phyloP scores from a whole-genome alignment of 805 yeast species.

The Groenewaldozyma tartarivorans region DNA sequence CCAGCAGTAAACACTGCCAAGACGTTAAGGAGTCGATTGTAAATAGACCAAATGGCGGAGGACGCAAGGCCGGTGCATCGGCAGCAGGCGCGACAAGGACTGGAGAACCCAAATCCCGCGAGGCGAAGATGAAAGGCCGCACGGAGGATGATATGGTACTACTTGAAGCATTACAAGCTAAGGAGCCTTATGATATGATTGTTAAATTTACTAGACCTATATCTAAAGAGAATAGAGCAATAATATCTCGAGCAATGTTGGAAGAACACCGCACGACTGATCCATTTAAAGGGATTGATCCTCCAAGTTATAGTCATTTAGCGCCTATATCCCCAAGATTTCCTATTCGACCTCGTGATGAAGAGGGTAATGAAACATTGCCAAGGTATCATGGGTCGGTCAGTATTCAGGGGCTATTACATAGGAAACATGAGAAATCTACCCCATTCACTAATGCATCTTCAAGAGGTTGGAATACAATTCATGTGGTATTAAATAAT shows the following conservation, averaged over 20 bases:
- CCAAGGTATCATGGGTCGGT: slow-evolving; percentile 66
- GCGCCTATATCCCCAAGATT: slow-evolving; percentile 30
- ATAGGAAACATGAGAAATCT: slow-evolving; percentile 64
- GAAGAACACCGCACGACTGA: slow-evolving; percentile 6
- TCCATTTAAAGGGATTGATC: slow-evolving; percentile 12
- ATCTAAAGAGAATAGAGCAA: slow-evolving; percentile 7
- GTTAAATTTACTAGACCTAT: too few relatives aligned
- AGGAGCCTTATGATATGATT: too few relatives aligned
- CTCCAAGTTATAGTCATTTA: slow-evolving; percentile 30
- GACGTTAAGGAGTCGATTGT: too few relatives aligned
- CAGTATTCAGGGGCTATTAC: slow-evolving; percentile 44
- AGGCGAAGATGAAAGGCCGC: too few relatives aligned
- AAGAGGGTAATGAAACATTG: slow-evolving; percentile 33
- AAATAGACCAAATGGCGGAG: too few relatives aligned
- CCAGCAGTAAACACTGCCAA: too few relatives aligned
- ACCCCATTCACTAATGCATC: slow-evolving; percentile 68
- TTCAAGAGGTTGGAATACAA: slow-evolving; percentile 59
- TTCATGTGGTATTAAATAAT: slow-evolving; percentile 67
- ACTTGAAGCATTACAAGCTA: too few relatives aligned
- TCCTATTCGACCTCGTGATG: slow-evolving; percentile 26
- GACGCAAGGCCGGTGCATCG: too few relatives aligned
- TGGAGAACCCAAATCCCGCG: too few relatives aligned
- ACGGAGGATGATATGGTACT: background rate
- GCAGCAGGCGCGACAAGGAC: too few relatives aligned
- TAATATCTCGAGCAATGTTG: slow-evolving; percentile 7